Base-by-base conservation (phyloP, 805 yeast genomes). In the Komagataella kurtzmanii region DNA sequence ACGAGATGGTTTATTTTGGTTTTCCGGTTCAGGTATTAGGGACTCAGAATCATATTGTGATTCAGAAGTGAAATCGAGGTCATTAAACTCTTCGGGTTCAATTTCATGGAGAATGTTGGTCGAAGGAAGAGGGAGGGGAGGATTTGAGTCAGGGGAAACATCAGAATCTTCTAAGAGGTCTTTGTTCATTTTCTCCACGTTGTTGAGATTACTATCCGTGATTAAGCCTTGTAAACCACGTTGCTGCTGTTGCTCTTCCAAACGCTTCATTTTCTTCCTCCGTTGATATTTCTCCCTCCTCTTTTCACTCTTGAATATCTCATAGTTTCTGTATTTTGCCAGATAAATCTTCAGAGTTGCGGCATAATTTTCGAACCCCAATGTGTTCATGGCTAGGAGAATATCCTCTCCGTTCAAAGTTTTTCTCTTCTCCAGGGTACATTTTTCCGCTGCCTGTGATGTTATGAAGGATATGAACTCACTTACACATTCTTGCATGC, bases 381-480 rank as follows among this genome's bases (percentile, higher is more conserved):
- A 66, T 6, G 81, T 73, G 47, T 73, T 72, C 82, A 81, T 77
- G 7, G 86, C 81, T 60, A 73, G 78, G 56, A 81, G 63, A n/a
- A 81, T 75, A 54, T 81, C 88, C 58, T 81, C 88, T 5, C 88
- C 88, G 58, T 81, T 82, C 47, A 81, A 78, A 3, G 88, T 81
- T 58, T 81, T 81, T 24, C 88, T 69, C 62, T 81, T 81, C 56
- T 82, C 88, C 50, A 80, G 73, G 10, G 73, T 59, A 60, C 86
- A 81, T 58, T 74, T 76, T 55, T 82, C 87, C 49, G 83, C 75
- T 18, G 77, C 77, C 63, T 81, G 86, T 36, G 82, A 75, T 3
- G 87, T 82, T 51, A 81, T 76, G 63, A 81, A 81, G 7, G 84
- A 77, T 43, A 81, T 83, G 63, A 80, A 81, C 63, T 81, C 85